These are phyloP conservation scores for Pleurozium schreberi DNA, from an alignment of 225 moss, liverwort and hornwort species.

Conservation along the genomic window DNA sequence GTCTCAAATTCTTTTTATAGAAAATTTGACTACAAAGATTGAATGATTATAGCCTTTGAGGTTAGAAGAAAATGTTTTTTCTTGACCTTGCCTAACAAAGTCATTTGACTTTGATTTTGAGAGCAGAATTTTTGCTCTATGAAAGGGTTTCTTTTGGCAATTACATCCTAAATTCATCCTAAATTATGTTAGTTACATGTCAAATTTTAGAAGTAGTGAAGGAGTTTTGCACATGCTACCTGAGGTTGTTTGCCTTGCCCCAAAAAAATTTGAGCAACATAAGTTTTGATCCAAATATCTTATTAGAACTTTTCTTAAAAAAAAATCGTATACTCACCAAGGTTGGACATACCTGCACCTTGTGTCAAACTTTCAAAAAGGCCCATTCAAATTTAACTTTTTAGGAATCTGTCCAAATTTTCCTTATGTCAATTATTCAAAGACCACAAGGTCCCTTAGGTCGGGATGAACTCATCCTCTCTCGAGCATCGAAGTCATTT, in stretches of 20 bases:
- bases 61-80: background rate
- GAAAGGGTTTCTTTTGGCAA: fast-evolving
- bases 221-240: fast-evolving
- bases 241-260: fast-evolving
- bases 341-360: fast-evolving
- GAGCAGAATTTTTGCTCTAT: background rate
- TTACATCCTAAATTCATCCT: no score
- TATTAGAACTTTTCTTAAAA: no score
- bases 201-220: background rate
- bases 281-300: background rate
- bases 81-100: fast-evolving
- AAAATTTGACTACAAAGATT: background rate
- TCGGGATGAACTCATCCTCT: no score
- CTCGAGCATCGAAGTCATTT: no score
- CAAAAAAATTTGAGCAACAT: fast-evolving
- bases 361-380: background rate
- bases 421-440: background rate
- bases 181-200: no score
- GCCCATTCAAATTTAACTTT: background rate
- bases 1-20: fast-evolving
- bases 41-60: background rate
- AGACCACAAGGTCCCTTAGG: no score
- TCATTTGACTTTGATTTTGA: background rate
- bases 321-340: background rate
- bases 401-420: background rate